Evolutionary conservation across 768 basidiomycete genomes (phyloP).

Genomic region (Paxillus rubicundulus): DNA sequence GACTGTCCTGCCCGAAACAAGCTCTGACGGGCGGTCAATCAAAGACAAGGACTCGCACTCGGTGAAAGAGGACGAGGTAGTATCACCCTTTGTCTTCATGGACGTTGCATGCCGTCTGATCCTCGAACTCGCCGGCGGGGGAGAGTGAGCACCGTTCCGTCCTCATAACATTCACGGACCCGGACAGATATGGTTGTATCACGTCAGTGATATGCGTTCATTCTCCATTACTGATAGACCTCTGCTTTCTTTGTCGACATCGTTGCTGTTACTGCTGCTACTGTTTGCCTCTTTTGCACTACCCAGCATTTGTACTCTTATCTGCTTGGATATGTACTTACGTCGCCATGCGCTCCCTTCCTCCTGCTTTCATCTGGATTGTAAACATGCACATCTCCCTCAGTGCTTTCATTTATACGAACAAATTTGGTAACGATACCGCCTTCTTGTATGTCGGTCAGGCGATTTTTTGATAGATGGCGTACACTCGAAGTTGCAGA

Average conservation of each 20-base stretch:
- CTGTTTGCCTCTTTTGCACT: not conserved
- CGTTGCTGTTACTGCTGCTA: not conserved
- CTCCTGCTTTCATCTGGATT: not conserved
- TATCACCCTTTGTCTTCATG: conserved; percentile 93
- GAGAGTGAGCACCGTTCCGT: conserved; percentile 28
- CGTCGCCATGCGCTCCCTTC: not conserved
- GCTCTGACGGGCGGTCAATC: conserved; percentile 57
- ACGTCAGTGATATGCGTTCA: conserved; percentile 1
- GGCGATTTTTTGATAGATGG: not conserved
- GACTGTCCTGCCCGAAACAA: conserved; percentile 40
- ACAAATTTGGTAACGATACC: not conserved
- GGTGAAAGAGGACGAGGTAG: conserved; percentile 57
- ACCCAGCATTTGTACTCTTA: conserved; percentile 5
- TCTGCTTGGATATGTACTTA: conserved; percentile 4
- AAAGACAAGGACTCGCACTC: conserved; percentile 47
- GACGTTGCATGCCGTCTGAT: conserved; percentile 94
- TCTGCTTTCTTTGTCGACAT: conserved; percentile 5
- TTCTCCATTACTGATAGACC: conserved; percentile 2
- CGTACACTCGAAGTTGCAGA: not conserved
- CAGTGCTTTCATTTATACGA: not conserved
- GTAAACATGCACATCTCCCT: not conserved
- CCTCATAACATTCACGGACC: not conserved
- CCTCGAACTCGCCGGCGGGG: conserved; percentile 83
- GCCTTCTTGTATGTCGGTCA: not conserved
- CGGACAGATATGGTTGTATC: not conserved